phyloP scores from a whole-genome alignment of 352 stramenopile genomes.

The Pythium volutum region DNA sequence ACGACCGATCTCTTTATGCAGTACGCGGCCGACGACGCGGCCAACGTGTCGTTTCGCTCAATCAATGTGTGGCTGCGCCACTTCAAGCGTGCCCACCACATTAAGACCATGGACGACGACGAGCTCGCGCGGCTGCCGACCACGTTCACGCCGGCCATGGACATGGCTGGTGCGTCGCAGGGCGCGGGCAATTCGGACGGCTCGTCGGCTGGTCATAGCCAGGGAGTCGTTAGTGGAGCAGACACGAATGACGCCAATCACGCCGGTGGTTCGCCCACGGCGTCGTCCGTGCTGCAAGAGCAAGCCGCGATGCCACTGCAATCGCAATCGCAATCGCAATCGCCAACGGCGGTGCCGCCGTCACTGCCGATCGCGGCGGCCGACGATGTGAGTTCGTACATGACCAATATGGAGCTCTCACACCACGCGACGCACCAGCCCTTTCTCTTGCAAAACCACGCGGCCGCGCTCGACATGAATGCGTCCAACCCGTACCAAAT shows the following conservation, averaged over 20 bases:
- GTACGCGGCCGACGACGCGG: conserved; percentile 39
- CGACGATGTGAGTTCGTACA: conserved; percentile 39
- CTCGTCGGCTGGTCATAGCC: not conserved
- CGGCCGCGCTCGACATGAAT: conserved; percentile 5
- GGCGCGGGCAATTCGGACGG: not conserved
- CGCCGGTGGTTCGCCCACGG: conserved; percentile 3
- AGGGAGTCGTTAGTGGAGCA: not conserved
- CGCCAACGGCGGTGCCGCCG: not conserved
- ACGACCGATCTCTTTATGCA: conserved; percentile 69
- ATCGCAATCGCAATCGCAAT: no score
- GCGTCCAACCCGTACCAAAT: conserved; percentile 27
- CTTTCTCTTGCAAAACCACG: conserved; percentile 22
- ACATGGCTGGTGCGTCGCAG: conserved; percentile 28
- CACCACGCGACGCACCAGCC: conserved; percentile 4
- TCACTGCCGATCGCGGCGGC: not conserved
- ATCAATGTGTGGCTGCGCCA: conserved; percentile 60
- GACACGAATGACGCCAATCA: not conserved
- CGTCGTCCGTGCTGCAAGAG: conserved; percentile 4
- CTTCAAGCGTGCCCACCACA: conserved; percentile 63
- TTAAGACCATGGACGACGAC: conserved; percentile 48
- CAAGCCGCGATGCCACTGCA: not conserved
- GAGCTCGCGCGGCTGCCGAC: conserved; percentile 52
- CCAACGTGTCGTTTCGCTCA: conserved; percentile 37
- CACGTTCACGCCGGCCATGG: conserved; percentile 62
- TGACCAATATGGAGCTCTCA: conserved; percentile 27